Base-by-base conservation (phyloP, 768 basidiomycete species). In the Brasilioporus rufonigricans region DNA sequence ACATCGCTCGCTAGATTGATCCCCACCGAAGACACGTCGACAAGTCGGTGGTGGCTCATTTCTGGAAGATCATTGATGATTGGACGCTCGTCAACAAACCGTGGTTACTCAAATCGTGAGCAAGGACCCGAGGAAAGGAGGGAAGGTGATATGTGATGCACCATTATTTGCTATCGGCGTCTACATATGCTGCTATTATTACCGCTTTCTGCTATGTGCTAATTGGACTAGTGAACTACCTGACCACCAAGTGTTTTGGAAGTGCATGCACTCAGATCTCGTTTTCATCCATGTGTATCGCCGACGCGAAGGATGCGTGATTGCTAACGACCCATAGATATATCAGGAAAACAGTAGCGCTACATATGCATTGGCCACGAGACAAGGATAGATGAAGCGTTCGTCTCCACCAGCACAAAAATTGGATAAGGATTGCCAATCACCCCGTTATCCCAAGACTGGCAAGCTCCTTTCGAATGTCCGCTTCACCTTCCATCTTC, bases 401-500 rank as follows among this genome's bases (percentile, higher is more conserved):
- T 29, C 27, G 9, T 29, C 27, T 29, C 5, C 27, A 5, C 5
- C 27, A 29, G 14, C 13, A 16, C 35, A 14, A n/a, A n/a, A n/a
- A n/a, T n/a, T n/a, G n/a, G n/a, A n/a, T n/a, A n/a, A n/a, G n/a
- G n/a, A n/a, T n/a, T 16, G 3, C 35, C 38, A 21, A 29, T 63
- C 41, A 71, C 27, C 56, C 65, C 4, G 59, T 23, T 33, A 65
- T n/a, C 41, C 58, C 68, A 3, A 79, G 68, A 24, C 62, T 60
- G 12, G 77, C 69, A 45, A 98, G 82, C 75, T 97, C 95, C 66
- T 84, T 85, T 64, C 84, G 77, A 65, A 98, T 92, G 56, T 89
- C 89, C 10, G 68, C 80, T 72, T 98, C 95, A 10, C 87, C 86
- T 39, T 97, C 94, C 64, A 98, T 96, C 83, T 99, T 99, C 83